Base-by-base conservation (phyloP, 164 flowering plant genomes). In the grape (Vitis vinifera) region DNA sequence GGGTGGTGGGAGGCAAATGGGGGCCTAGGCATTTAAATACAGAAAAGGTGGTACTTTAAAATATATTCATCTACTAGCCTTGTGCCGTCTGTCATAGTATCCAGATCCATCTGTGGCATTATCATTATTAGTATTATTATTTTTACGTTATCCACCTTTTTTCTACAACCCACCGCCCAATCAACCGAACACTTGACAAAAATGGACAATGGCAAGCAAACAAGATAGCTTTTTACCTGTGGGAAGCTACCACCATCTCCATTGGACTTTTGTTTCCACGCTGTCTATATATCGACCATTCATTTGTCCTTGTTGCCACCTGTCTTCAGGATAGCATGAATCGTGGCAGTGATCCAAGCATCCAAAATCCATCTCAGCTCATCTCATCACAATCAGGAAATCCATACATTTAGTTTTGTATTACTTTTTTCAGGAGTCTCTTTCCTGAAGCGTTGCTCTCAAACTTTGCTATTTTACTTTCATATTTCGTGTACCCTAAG, bases 401-500 rank as follows among this genome's bases (percentile, higher is more conserved):
- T 16, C 23, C 10, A 8, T 8, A 6, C 59, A 57, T 47, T 44
- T 16, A 10, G 17, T 37, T 52, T 48, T 55, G 15, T 14, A 65
- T 65, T n/a, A 12, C 37, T 50, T n/a, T 70, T 70, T 70, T 23
- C 3, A 31, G 10, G 17, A 30, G 44, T 55, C 61, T 67, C 27
- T 60, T 16, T 67, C 47, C 10, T 55, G 13, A 2, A 3, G 47
- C 0, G 15, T 69, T 65, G 15, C 66, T 29, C 53, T 50, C 29
- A 59, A 44, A 61, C 50, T 63, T 63, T 51, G 63, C 65, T 17
- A 23, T 57, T 53, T 37, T 53, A 15, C 62, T 58, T 51, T 63
- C 56, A 56, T 51, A 27, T 75, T 70, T 62, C 78, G 71, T 70
- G 74, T 31, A 49, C 74, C 62, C 47, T 2, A 75, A 75, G 78